A percentile compares a stretch with the other conserved stretches of the same genome.
Conservation (phyloP, 305 asterid genomes). For the Fraxinus baroniana region DNA sequence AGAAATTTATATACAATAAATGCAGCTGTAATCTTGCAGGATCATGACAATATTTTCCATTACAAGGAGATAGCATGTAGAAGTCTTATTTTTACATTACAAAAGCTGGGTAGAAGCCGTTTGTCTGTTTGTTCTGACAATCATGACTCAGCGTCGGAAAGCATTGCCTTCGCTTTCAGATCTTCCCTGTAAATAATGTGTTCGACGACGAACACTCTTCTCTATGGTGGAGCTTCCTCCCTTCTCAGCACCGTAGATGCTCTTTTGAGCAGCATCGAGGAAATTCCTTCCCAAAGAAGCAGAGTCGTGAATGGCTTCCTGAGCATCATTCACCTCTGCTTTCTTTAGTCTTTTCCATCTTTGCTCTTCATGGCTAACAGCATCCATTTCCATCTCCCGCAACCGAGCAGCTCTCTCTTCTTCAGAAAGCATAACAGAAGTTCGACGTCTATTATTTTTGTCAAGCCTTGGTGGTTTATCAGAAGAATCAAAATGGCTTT, state of each 20-base stretch:
- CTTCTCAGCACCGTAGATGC: slow-evolving; percentile 81
- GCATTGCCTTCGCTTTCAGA: slow-evolving; percentile 73
- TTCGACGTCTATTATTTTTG: slow-evolving; percentile 37
- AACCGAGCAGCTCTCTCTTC: slow-evolving; percentile 89
- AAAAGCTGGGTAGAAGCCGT: neutral
- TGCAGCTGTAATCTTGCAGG: neutral
- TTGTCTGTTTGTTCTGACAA: neutral
- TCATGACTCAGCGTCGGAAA: slow-evolving; percentile 50
- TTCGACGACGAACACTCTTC: slow-evolving; percentile 90
- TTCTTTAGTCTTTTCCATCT: slow-evolving; percentile 84
- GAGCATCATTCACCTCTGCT: slow-evolving; percentile 79
- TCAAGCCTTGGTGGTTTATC: slow-evolving; percentile 41
- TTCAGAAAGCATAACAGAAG: slow-evolving; percentile 58
- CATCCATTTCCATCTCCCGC: slow-evolving; percentile 93
- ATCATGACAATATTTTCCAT: neutral
- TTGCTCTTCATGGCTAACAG: slow-evolving; percentile 84
- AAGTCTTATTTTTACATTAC: slow-evolving; percentile 1
- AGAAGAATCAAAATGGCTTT: slow-evolving; percentile 30
- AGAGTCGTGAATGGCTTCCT: slow-evolving; percentile 51
- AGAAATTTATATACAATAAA: neutral
- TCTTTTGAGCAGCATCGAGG: slow-evolving; percentile 74
- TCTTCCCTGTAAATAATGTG: slow-evolving; percentile 72
- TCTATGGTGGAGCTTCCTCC: slow-evolving; percentile 93
- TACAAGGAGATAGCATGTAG: neutral
- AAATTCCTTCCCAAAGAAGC: slow-evolving; percentile 63